These are phyloP conservation scores for Tetracladium maxilliforme DNA, from an alignment of 2,329 filamentous ascomycete genomes.

Conservation along the genomic window DNA sequence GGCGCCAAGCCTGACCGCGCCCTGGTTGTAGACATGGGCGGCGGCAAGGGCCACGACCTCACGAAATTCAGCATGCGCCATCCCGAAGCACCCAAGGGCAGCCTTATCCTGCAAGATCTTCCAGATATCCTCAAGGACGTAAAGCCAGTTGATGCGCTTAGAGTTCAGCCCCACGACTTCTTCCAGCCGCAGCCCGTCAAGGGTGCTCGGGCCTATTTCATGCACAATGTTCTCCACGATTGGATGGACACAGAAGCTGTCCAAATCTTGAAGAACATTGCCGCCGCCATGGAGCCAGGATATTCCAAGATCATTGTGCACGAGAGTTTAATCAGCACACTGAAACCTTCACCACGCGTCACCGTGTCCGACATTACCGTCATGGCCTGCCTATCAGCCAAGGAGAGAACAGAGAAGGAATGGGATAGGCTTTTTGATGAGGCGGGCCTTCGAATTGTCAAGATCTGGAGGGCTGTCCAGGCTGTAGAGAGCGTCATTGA, in stretches of 20 bases:
- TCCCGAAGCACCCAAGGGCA: slow-evolving; percentile 1
- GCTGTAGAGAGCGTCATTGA: slow-evolving; percentile 5
- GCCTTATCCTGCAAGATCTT: slow-evolving; percentile 8
- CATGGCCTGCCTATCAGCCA: slow-evolving; percentile 15
- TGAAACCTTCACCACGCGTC: slow-evolving; percentile 13
- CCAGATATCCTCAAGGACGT: slow-evolving; percentile 17
- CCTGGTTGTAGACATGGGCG: no score
- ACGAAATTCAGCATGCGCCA: no score
- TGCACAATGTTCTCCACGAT: slow-evolving; percentile 17
- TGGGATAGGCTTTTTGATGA: slow-evolving; percentile 12
- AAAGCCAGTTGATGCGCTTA: slow-evolving; percentile 10
- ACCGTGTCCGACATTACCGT: slow-evolving; percentile 19
- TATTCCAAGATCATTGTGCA: slow-evolving; percentile 22
- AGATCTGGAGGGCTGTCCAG: slow-evolving; percentile 4
- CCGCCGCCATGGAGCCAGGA: slow-evolving; percentile 14
- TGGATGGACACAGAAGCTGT: slow-evolving; percentile 10
- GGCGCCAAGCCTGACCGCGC: slow-evolving; percentile 12
- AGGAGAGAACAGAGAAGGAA: slow-evolving; percentile 16
- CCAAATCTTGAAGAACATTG: slow-evolving; percentile 9
- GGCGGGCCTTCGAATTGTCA: slow-evolving; percentile 8
- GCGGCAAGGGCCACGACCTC: no score
- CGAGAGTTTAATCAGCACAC: slow-evolving; percentile 17
- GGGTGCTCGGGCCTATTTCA: slow-evolving; percentile 18
- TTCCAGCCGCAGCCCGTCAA: slow-evolving; percentile 22
- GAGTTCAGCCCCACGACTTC: slow-evolving; percentile 18